These are phyloP conservation scores for Backusella australiensis DNA, from an alignment of 192 early-diverging fungal genomes.

Conservation along the genomic window DNA sequence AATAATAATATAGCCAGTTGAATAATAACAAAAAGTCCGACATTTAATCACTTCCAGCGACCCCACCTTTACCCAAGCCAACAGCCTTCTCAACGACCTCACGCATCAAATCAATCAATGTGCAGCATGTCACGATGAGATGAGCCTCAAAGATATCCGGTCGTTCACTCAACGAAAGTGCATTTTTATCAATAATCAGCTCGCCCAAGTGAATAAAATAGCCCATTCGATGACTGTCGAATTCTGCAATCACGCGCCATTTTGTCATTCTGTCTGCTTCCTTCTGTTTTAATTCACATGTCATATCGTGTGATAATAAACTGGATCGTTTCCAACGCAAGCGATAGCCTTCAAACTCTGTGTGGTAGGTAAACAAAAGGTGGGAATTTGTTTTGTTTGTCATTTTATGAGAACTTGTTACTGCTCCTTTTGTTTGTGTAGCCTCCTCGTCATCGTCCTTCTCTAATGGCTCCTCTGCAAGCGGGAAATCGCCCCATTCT, in stretches of 20 bases:
- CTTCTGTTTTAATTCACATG: slow-evolving; percentile 18
- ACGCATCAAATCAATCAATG: slow-evolving; percentile 29
- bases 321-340: slow-evolving; percentile 32
- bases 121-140: slow-evolving; percentile 30
- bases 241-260: slow-evolving; percentile 26
- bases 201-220: slow-evolving; percentile 31
- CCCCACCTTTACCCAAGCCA: slow-evolving; percentile 27
- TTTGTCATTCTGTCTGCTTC: neutral
- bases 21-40: neutral
- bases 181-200: slow-evolving; percentile 20
- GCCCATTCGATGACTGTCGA: slow-evolving; percentile 37
- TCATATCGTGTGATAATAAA: slow-evolving; percentile 31
- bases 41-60: slow-evolving; percentile 24
- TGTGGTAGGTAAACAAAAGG: slow-evolving; percentile 28
- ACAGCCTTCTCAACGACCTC: slow-evolving; percentile 33
- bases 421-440: neutral
- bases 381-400: slow-evolving; percentile 19
- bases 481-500: slow-evolving; percentile 19
- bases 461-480: neutral
- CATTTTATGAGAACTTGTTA: slow-evolving; percentile 8
- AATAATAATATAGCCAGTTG: neutral
- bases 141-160: slow-evolving; percentile 24
- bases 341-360: slow-evolving; percentile 17
- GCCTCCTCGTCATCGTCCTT: slow-evolving; percentile 5
- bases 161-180: slow-evolving; percentile 4